Base-by-base conservation (phyloP, 352 stramenopile genomes). In the Globisporangium mamillatum region DNA sequence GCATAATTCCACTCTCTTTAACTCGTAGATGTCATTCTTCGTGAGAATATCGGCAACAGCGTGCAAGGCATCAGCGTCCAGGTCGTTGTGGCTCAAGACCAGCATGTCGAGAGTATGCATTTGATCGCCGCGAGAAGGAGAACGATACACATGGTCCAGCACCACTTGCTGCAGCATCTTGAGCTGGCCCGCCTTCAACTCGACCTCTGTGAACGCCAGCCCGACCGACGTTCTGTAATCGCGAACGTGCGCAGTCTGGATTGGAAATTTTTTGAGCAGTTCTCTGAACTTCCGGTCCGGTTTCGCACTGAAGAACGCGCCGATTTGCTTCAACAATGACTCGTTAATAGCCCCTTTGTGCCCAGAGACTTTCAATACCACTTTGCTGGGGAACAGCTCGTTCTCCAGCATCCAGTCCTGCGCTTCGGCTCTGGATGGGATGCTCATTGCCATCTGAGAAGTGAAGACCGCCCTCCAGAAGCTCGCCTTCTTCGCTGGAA, bases 371-470 rank as follows among this genome's bases (percentile, higher is more conserved):
- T 25, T 55, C n/a, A 24, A 27, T n/a, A 55, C 48, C 20, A 55
- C 48, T 24, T 9, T 24, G 20, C 48, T 27, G 6, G 48, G 48
- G n/a, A 55, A 55, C 6, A 27, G 48, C 48, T 55, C 48, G 7
- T 55, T n/a, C 25, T 55, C 48, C 48, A 55, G 27, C 54, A 44
- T 60, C 54, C 54, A 60, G 14, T 55, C 48, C 48, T 55, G 18
- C n/a, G 25, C 48, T 55, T 55, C 20, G 8, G 48, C 4, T 27
- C 9, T 55, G n/a, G 48, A 55, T 25, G n/a, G 48, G 1, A 55
- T 0, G 48, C 48, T 55, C 48, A 25, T 58, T 14, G 25, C 18
- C 24, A 32, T 32, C 53, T 58, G 4, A 1, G 54, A 60, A 9
- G 16, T 24, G 12, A 60, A 60, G 54, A 60, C 2, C 54, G 27